Evolutionary conservation across 164 flowering plant species (phyloP).

Genomic region (Umbilicus rupestris): DNA sequence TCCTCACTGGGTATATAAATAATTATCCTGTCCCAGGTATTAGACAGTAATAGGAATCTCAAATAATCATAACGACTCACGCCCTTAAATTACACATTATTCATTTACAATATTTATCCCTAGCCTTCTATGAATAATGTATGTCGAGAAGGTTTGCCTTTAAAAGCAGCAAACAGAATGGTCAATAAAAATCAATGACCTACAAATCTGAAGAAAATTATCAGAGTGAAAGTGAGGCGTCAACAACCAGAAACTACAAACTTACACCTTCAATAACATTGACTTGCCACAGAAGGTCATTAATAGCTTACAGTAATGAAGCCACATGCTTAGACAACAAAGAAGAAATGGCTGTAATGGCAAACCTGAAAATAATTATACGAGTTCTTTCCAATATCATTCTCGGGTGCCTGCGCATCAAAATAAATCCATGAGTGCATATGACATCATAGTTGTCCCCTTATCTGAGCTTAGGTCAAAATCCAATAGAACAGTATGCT

Average conservation of each 20-base stretch:
- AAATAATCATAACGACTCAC: no score
- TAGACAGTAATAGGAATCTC: no score
- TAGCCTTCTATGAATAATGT: no score
- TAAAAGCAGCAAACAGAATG: not conserved
- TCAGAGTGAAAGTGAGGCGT: not conserved
- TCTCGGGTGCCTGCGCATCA: constrained; percentile 59
- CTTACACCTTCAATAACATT: not conserved
- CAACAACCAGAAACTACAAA: not conserved
- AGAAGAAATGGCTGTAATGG: not conserved
- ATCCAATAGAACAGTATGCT: no score
- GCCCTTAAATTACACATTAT: no score
- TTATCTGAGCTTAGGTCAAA: not conserved
- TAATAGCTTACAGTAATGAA: not conserved
- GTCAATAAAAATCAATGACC: not conserved
- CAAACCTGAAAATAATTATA: constrained; percentile 85
- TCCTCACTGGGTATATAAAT: no score
- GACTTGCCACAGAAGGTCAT: not conserved
- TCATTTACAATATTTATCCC: no score
- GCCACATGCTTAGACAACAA: not conserved
- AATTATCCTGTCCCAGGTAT: no score
- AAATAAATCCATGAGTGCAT: constrained; percentile 9
- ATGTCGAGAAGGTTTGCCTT: no score
- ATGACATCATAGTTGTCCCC: not conserved
- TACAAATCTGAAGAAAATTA: not conserved
- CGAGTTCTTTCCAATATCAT: constrained; percentile 92